Conservation (phyloP, 345 rosid species). For the Theobroma cacao region DNA sequence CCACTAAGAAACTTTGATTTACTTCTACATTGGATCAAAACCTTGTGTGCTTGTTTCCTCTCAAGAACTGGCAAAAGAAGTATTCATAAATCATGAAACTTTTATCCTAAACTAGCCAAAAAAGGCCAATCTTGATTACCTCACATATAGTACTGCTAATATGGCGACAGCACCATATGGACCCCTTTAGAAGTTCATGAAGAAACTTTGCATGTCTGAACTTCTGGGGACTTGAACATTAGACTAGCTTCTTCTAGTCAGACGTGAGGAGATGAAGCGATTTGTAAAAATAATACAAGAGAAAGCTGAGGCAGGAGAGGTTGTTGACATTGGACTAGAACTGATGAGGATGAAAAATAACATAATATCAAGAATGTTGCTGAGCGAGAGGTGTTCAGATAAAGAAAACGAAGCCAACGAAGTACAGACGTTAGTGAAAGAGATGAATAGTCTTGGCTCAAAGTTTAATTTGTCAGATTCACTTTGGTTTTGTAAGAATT, state of each 20-base stretch:
- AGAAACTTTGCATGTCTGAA: slow-evolving; percentile 66
- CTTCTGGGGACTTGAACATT: slow-evolving; percentile 52
- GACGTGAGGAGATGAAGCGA: slow-evolving; percentile 42
- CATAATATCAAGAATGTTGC: slow-evolving; percentile 58
- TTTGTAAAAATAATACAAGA: slow-evolving; percentile 34
- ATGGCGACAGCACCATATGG: slow-evolving; percentile 65
- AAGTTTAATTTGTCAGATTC: slow-evolving; percentile 59
- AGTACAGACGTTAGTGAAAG: slow-evolving; percentile 55
- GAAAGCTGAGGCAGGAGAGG: slow-evolving; percentile 41
- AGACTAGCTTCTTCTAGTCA: slow-evolving; percentile 38
- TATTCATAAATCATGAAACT: slow-evolving; percentile 57
- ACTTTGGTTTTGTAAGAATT: slow-evolving; percentile 59
- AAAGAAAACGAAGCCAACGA: slow-evolving; percentile 37
- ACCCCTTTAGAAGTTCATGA: slow-evolving; percentile 75
- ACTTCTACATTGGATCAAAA: slow-evolving; percentile 67
- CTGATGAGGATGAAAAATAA: slow-evolving; percentile 59
- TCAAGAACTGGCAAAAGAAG: slow-evolving; percentile 49
- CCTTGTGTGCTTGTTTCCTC: slow-evolving; percentile 64
- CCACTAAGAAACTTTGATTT: slow-evolving; percentile 55
- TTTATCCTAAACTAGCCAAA: slow-evolving; percentile 55
- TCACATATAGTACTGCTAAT: slow-evolving; percentile 77
- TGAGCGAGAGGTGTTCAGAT: slow-evolving; percentile 44
- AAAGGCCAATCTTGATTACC: slow-evolving; percentile 53
- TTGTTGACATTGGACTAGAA: slow-evolving; percentile 43
- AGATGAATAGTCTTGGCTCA: slow-evolving; percentile 50